Conservation (phyloP, 495 filamentous ascomycete genomes). For the Lentithecium fluviatile region DNA sequence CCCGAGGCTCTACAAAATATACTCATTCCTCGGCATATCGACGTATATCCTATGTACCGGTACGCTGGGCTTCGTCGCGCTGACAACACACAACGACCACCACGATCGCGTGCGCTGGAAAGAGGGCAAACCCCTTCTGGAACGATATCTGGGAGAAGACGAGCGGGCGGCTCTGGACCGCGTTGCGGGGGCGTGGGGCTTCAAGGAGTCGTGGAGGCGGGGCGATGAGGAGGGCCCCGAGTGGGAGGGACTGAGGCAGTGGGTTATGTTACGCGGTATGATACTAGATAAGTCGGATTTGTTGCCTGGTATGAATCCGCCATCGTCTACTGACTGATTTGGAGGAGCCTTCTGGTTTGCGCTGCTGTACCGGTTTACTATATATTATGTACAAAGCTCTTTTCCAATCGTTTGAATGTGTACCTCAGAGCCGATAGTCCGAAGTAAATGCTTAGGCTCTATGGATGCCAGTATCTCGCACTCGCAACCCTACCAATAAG, state of each 20-base stretch:
- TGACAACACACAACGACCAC: slow-evolving; percentile 86
- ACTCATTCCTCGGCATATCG: slow-evolving; percentile 75
- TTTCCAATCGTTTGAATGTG: no score
- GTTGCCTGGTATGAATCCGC: slow-evolving; percentile 85
- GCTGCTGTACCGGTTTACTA: no score
- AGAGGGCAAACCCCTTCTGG: slow-evolving; percentile 69
- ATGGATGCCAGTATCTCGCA: no score
- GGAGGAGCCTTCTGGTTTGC: no score
- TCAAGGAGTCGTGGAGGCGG: slow-evolving; percentile 70
- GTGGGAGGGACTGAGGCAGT: slow-evolving; percentile 81
- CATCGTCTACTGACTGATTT: background rate
- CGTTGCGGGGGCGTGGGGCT: slow-evolving; percentile 85
- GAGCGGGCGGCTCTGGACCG: slow-evolving; percentile 87
- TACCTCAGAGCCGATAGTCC: no score
- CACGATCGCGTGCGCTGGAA: slow-evolving; percentile 91
- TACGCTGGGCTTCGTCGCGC: slow-evolving; percentile 76
- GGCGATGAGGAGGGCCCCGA: slow-evolving; percentile 90
- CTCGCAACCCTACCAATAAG: no score
- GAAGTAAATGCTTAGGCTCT: no score
- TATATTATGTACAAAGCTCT: no score
- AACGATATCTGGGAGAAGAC: slow-evolving; percentile 90
- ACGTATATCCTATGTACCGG: slow-evolving; percentile 78
- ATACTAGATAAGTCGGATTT: slow-evolving; percentile 79
- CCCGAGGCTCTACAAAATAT: slow-evolving; percentile 63
- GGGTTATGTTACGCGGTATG: slow-evolving; percentile 78